A percentile compares a stretch with the other conserved stretches of the same genome.
Evolutionary conservation across 805 yeast genomes (phyloP).

Genomic region (Kazachstania bromeliacearum): DNA sequence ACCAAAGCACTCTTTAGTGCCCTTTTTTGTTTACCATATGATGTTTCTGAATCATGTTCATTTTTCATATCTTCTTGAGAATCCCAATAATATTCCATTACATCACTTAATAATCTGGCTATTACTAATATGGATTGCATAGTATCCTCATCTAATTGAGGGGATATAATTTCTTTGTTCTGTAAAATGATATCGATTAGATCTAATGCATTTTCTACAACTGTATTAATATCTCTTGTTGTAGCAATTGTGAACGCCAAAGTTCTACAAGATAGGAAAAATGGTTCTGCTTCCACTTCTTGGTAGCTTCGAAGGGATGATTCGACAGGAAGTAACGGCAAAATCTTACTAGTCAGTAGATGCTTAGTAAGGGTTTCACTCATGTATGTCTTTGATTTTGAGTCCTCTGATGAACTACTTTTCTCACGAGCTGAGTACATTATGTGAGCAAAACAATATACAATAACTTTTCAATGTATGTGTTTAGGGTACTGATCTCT

Average conservation of each 20-base stretch:
- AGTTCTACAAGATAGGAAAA: conserved; percentile 8
- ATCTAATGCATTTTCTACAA: conserved; percentile 8
- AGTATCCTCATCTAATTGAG: conserved; percentile 7
- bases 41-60: conserved; percentile 17
- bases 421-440: too few relatives aligned
- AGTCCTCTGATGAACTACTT: too few relatives aligned
- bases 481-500: too few relatives aligned
- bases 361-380: conserved; percentile 14
- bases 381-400: conserved; percentile 4
- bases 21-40: conserved; percentile 11
- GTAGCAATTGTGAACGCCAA: conserved; percentile 10
- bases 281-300: conserved; percentile 14
- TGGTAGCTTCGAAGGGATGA: conserved; percentile 7
- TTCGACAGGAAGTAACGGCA: conserved; percentile 9
- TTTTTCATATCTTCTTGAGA: conserved; percentile 9
- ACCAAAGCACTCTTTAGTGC: conserved; percentile 18
- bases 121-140: conserved; percentile 29
- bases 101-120: conserved; percentile 31
- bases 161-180: conserved; percentile 5
- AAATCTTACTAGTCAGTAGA: conserved; percentile 17
- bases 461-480: too few relatives aligned
- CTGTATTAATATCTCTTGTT: conserved; percentile 7
- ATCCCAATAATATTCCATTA: conserved; percentile 33
- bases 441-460: too few relatives aligned
- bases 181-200: conserved; percentile 6